phyloP scores from a whole-genome alignment of 257 asterid genomes.

The Solanum bulbocastanum region DNA sequence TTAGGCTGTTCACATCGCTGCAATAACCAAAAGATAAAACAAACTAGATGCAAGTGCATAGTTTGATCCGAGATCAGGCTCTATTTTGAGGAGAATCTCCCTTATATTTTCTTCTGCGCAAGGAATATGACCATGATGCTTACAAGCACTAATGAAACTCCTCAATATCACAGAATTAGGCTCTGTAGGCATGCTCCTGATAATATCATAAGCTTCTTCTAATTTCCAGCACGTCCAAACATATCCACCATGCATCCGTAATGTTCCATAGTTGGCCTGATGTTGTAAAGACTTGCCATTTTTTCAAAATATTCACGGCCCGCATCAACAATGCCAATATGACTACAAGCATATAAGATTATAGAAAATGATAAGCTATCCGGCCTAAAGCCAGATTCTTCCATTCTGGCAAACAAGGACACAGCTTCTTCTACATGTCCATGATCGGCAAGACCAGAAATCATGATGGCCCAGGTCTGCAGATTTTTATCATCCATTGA shows the following conservation, averaged over 20 bases:
- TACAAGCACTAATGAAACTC: too few relatives aligned
- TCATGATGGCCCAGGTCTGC: too few relatives aligned
- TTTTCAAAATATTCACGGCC: slow-evolving; percentile 17
- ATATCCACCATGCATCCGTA: slow-evolving; percentile 75
- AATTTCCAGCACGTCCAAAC: slow-evolving; percentile 59
- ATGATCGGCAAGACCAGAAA: too few relatives aligned
- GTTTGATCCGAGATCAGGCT: slow-evolving; percentile 57
- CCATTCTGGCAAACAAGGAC: too few relatives aligned
- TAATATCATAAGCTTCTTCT: slow-evolving; percentile 53
- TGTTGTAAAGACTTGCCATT: slow-evolving; percentile 37
- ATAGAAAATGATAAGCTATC: too few relatives aligned
- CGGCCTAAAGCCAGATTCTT: too few relatives aligned
- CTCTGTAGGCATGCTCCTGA: slow-evolving; percentile 50
- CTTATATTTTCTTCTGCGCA: too few relatives aligned
- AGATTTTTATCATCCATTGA: too few relatives aligned
- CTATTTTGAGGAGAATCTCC: slow-evolving; percentile 33
- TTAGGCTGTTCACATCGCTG: slow-evolving; percentile 13
- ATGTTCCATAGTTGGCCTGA: slow-evolving; percentile 62
- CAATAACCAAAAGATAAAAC: slow-evolving; percentile 17
- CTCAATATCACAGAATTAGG: slow-evolving; percentile 42
- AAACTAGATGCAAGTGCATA: slow-evolving; percentile 48
- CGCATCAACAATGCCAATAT: too few relatives aligned
- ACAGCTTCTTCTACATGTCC: too few relatives aligned
- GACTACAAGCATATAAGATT: too few relatives aligned
- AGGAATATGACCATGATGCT: too few relatives aligned